Evolutionary conservation across 2,329 filamentous ascomycete species (phyloP).

Genomic region (Cordyceps fumosorosea): DNA sequence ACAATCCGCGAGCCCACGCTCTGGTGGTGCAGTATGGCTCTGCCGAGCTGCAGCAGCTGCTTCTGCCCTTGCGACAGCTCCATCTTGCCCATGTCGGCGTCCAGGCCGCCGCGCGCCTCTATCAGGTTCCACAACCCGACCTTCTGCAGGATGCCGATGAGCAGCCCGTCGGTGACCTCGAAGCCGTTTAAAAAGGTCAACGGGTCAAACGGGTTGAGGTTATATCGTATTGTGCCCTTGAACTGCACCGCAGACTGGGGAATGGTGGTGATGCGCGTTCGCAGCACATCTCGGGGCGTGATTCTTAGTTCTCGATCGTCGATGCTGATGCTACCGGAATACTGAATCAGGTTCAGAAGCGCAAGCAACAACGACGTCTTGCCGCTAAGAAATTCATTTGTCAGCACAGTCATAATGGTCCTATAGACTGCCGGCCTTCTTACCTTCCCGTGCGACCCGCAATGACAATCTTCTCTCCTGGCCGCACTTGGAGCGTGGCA

Average conservation of each 20-base stretch:
- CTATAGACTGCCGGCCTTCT: neutral
- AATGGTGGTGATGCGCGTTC: slow-evolving; percentile 22
- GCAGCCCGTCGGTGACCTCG: neutral
- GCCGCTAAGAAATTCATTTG: neutral
- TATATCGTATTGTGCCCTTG: neutral
- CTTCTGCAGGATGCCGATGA: slow-evolving; percentile 7
- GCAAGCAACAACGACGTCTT: neutral
- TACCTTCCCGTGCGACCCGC: slow-evolving; percentile 8
- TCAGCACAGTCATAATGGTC: neutral
- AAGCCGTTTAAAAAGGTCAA: neutral
- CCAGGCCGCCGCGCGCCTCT: slow-evolving; percentile 9
- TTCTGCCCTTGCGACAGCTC: slow-evolving; percentile 14
- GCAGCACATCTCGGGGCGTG: slow-evolving; percentile 14
- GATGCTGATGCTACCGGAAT: slow-evolving; percentile 6
- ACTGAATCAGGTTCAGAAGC: neutral
- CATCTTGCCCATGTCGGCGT: slow-evolving; percentile 3
- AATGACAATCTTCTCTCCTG: slow-evolving; percentile 10
- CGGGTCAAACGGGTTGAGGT: slow-evolving; percentile 1
- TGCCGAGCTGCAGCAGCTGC: slow-evolving; percentile 14
- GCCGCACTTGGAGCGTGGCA: slow-evolving; percentile 14
- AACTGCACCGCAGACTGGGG: slow-evolving; percentile 20
- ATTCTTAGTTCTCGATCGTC: slow-evolving; percentile 2
- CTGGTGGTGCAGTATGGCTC: slow-evolving; percentile 20
- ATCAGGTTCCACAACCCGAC: slow-evolving; percentile 13
- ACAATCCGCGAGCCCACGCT: neutral